These are phyloP conservation scores for Sclerotinia borealis DNA, from an alignment of 2,329 filamentous ascomycete species.

Conservation along the genomic window DNA sequence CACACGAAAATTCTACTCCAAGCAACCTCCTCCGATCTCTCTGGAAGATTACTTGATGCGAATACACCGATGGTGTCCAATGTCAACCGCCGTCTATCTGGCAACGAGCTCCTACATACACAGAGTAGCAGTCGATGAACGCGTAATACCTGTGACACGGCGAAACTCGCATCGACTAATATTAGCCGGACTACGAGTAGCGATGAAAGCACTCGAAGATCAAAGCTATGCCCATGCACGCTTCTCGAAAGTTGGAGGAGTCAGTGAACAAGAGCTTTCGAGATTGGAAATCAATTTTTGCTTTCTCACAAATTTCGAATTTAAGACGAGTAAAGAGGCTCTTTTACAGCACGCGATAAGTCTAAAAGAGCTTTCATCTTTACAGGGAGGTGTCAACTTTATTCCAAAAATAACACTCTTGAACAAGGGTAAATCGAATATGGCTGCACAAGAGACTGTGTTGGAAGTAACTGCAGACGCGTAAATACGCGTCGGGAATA, in stretches of 20 bases:
- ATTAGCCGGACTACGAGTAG: conserved; percentile 76
- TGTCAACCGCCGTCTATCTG: conserved; percentile 90
- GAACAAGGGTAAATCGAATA: conserved; percentile 21
- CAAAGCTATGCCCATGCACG: conserved; percentile 78
- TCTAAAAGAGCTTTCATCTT: conserved; percentile 34
- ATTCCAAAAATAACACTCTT: conserved; percentile 28
- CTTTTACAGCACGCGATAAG: conserved; percentile 45
- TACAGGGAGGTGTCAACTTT: conserved; percentile 31
- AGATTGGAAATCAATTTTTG: conserved; percentile 85
- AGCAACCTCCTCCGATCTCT: conserved; percentile 74
- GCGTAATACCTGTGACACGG: conserved; percentile 71
- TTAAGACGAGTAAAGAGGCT: conserved; percentile 56
- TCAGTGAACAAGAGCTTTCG: conserved; percentile 74
- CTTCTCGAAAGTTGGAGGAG: conserved; percentile 81
- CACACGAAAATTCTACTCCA: conserved; percentile 89
- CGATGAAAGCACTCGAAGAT: conserved; percentile 94
- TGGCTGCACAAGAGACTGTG: conserved; percentile 22
- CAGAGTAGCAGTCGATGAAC: conserved; percentile 70
- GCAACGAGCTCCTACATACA: conserved; percentile 85
- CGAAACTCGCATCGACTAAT: conserved; percentile 83
- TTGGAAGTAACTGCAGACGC: conserved; percentile 27
- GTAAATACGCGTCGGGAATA: neutral
- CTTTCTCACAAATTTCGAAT: conserved; percentile 78
- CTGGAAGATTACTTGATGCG: conserved; percentile 80
- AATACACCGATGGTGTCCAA: conserved; percentile 85